A percentile compares a stretch with the other conserved stretches of the same genome.
These are phyloP conservation scores for Xylariaceae sp. DNA, from an alignment of 2,329 filamentous ascomycete genomes.

Conservation along the genomic window DNA sequence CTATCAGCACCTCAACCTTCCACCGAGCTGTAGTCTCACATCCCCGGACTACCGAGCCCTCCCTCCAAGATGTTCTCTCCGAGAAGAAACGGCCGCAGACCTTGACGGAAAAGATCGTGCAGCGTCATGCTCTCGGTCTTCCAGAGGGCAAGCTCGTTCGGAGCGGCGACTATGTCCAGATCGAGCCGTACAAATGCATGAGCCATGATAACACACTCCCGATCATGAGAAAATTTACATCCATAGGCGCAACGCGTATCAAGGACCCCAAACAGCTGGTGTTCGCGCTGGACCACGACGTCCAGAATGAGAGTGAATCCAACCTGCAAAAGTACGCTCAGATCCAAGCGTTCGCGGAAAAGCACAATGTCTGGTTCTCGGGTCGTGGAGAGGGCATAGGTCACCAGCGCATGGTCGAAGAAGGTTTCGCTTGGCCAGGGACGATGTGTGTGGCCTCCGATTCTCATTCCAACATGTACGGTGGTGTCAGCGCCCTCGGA, in stretches of 20 bases:
- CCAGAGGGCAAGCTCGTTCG: constrained; percentile 69
- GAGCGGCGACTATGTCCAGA: constrained; percentile 81
- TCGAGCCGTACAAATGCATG: no score
- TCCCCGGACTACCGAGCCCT: no score
- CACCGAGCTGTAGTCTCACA: no score
- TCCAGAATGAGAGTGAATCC: constrained; percentile 68
- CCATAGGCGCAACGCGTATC: constrained; percentile 72
- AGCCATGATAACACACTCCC: constrained; percentile 70
- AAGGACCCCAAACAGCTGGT: constrained; percentile 71
- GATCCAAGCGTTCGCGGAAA: constrained; percentile 76
- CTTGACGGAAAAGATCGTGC: constrained; percentile 88
- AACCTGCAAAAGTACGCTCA: constrained; percentile 79
- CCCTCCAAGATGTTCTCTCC: no score
- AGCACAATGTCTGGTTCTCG: constrained; percentile 75
- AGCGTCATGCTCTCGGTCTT: constrained; percentile 73
- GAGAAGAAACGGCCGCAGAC: no score
- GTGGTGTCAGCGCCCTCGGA: constrained; percentile 63
- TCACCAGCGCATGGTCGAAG: constrained; percentile 89
- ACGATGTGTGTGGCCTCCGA: constrained; percentile 77
- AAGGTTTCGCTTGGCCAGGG: constrained; percentile 77
- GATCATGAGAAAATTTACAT: constrained; percentile 73
- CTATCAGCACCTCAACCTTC: no score
- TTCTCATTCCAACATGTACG: constrained; percentile 78
- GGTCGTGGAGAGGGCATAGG: constrained; percentile 81
- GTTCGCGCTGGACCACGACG: constrained; percentile 50